Evolutionary conservation across 345 rosid genomes (phyloP).

Genomic region (Combretum micranthum): DNA sequence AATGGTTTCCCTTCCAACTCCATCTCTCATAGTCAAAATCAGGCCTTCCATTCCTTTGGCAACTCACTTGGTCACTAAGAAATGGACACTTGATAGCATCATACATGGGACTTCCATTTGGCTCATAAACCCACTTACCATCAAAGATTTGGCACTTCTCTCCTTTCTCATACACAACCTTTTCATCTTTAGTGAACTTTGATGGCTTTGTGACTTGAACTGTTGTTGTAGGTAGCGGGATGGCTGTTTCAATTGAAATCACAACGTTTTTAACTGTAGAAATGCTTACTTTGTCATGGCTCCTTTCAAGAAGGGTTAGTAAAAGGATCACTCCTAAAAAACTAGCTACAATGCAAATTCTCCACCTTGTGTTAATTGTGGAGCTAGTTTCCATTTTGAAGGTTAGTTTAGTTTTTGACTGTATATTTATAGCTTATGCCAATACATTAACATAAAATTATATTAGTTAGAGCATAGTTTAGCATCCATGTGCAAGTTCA

Average conservation of each 20-base stretch:
- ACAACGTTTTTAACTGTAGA: constrained; percentile 8
- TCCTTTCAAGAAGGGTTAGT: constrained; percentile 6
- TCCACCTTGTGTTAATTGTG: constrained; percentile 24
- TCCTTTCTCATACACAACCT: constrained; percentile 3
- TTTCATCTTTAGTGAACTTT: neutral
- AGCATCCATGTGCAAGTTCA: too few relatives aligned
- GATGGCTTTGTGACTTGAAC: neutral
- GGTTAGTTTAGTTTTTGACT: too few relatives aligned
- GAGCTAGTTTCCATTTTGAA: constrained; percentile 8
- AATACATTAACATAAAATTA: too few relatives aligned
- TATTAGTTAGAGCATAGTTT: too few relatives aligned
- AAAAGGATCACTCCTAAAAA: constrained; percentile 20
- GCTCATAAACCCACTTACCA: constrained; percentile 50
- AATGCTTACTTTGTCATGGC: constrained; percentile 3
- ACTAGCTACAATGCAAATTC: constrained; percentile 25
- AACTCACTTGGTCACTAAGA: constrained; percentile 39
- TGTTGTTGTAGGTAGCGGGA: neutral
- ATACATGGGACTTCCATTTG: constrained; percentile 22
- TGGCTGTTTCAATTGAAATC: neutral
- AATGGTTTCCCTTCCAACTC: constrained; percentile 43
- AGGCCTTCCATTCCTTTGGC: constrained; percentile 42
- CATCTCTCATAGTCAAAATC: constrained; percentile 42
- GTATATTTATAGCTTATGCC: too few relatives aligned
- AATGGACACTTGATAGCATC: constrained; percentile 28
- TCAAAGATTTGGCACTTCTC: constrained; percentile 29